Conservation (phyloP, 2,329 filamentous ascomycete species). For the Emergomyces orientalis region DNA sequence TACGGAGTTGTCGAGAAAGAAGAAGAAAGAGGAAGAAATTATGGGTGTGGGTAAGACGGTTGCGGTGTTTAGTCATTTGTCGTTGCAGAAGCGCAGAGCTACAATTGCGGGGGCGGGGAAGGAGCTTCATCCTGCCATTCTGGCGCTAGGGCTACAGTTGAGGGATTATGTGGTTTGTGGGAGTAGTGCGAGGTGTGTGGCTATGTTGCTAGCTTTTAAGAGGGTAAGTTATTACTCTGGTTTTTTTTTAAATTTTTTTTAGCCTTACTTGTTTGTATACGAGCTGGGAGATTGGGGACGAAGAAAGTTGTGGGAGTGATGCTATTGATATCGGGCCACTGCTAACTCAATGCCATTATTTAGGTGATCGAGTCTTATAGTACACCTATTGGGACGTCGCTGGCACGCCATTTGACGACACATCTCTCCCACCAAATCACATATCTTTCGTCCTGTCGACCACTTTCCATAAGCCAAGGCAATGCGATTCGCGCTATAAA, state of each 20-base stretch:
- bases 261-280: conserved; percentile 12
- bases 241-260: neutral
- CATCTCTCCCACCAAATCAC: conserved; percentile 94
- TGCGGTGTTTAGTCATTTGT: conserved; percentile 73
- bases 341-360: conserved; percentile 5
- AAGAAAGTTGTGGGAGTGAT: neutral
- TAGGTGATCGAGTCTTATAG: conserved; percentile 89
- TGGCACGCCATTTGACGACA: conserved; percentile 82
- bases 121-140: conserved; percentile 74
- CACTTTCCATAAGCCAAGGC: conserved; percentile 92
- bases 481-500: conserved; percentile 95
- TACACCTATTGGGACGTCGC: conserved; percentile 72
- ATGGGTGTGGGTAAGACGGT: conserved; percentile 53
- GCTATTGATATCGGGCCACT: conserved; percentile 8
- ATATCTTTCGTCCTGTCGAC: conserved; percentile 85
- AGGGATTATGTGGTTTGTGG: conserved; percentile 80
- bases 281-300: neutral
- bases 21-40: conserved; percentile 35
- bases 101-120: conserved; percentile 53
- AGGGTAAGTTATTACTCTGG: conserved; percentile 46
- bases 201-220: conserved; percentile 82
- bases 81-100: conserved; percentile 62
- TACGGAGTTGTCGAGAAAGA: conserved; percentile 39
- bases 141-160: conserved; percentile 83
- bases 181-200: conserved; percentile 77